Conservation (phyloP, 805 yeast genomes). For the Debaryomyces tyrocola region DNA sequence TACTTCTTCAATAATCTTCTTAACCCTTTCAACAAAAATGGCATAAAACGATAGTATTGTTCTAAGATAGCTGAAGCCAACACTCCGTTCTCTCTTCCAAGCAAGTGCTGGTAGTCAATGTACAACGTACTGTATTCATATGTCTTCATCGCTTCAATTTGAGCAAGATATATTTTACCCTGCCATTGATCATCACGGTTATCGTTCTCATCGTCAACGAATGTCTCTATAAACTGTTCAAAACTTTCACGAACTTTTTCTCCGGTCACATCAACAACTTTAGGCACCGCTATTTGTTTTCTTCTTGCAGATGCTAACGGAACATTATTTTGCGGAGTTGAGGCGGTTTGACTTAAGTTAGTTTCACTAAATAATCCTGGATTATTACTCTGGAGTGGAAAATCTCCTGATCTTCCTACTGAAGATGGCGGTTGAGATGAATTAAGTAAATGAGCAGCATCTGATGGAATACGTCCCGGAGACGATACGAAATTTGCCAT, state of each 20-base stretch:
- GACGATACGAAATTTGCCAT: slow-evolving; percentile 47
- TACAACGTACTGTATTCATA: slow-evolving; percentile 77
- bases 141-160: slow-evolving; percentile 75
- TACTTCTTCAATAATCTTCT: slow-evolving; percentile 68
- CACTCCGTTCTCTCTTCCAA: slow-evolving; percentile 77
- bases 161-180: slow-evolving; percentile 71
- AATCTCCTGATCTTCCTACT: slow-evolving; percentile 33
- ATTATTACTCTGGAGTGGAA: slow-evolving; percentile 28
- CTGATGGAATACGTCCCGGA: slow-evolving; percentile 44
- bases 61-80: slow-evolving; percentile 86
- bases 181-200: slow-evolving; percentile 38
- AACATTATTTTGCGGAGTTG: slow-evolving; percentile 12
- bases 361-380: slow-evolving; percentile 29
- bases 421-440: slow-evolving; percentile 46
- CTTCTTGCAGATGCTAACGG: slow-evolving; percentile 43
- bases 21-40: slow-evolving; percentile 76
- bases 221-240: slow-evolving; percentile 78
- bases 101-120: slow-evolving; percentile 79
- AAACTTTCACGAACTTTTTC: slow-evolving; percentile 91
- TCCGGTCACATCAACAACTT: slow-evolving; percentile 87
- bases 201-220: slow-evolving; percentile 36
- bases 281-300: slow-evolving; percentile 69
- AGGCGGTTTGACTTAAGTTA: slow-evolving; percentile 14
- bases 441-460: slow-evolving; percentile 40
- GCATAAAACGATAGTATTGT: slow-evolving; percentile 90